These are phyloP conservation scores for Termitomyces sp. DNA, from an alignment of 768 basidiomycete genomes.

Conservation along the genomic window DNA sequence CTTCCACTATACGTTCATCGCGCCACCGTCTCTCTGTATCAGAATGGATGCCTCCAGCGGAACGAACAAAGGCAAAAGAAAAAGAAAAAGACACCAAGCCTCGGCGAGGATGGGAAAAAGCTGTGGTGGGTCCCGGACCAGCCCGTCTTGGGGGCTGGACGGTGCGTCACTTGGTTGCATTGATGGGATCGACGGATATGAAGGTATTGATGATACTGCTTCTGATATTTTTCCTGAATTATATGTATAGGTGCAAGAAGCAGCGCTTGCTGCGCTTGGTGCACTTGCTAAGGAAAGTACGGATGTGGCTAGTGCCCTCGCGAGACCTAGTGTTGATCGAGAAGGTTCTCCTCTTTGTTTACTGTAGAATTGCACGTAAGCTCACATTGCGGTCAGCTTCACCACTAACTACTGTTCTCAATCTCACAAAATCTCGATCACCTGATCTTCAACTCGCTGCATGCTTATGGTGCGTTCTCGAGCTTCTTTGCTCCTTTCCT, in stretches of 20 bases:
- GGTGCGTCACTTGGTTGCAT: background rate
- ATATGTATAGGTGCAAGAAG: conserved; percentile 1
- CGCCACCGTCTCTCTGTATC: conserved; percentile 45
- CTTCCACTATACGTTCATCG: conserved; percentile 40
- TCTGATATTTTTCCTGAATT: background rate
- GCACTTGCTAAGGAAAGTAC: conserved; percentile 61
- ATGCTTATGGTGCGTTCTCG: conserved; percentile 50
- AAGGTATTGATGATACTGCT: background rate
- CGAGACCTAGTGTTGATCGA: conserved; percentile 36
- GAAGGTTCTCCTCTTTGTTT: conserved; percentile 21
- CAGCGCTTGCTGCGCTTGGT: conserved; percentile 40
- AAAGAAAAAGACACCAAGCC: background rate
- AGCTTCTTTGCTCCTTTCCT: too few species aligned
- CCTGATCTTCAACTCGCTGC: conserved; percentile 66
- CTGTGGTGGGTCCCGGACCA: background rate
- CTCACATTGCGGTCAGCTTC: conserved; percentile 21
- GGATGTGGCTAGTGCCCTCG: conserved; percentile 41
- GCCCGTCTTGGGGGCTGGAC: background rate
- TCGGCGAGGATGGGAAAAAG: conserved; percentile 4
- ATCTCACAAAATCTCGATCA: conserved; percentile 51
- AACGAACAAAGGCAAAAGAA: conserved; percentile 19
- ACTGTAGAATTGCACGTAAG: background rate
- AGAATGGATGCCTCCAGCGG: conserved; percentile 57
- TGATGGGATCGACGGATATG: background rate
- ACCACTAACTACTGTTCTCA: conserved; percentile 38